A percentile compares a stretch with the other conserved stretches of the same genome.
Conservation (phyloP, 768 basidiomycete species). For the Xerocomellus chrysenteron region DNA sequence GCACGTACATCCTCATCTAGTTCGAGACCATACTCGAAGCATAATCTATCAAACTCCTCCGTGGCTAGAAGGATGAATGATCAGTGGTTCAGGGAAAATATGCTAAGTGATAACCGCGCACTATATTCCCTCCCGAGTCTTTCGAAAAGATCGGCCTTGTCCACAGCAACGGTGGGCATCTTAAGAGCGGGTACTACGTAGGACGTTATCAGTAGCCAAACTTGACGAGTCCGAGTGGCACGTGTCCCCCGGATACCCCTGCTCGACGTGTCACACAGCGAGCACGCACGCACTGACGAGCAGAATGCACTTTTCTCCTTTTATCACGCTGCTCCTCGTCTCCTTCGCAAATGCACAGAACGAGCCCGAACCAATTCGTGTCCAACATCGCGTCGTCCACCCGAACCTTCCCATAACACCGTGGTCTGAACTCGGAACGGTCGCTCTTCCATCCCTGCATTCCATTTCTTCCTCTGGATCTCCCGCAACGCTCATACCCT, state of each 20-base stretch:
- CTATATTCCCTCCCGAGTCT: slow-evolving; percentile 82
- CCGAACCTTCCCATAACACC: slow-evolving; percentile 26
- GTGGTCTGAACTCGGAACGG: slow-evolving; percentile 28
- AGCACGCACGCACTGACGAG: not conserved
- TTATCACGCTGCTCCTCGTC: slow-evolving; percentile 15
- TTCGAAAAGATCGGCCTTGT: slow-evolving; percentile 93
- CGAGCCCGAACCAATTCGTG: slow-evolving; percentile 10
- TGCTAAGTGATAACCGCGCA: slow-evolving; percentile 34
- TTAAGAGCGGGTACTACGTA: slow-evolving; percentile 1
- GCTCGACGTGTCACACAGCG: slow-evolving; percentile 3
- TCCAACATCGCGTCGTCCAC: slow-evolving; percentile 34
- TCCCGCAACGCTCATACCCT: slow-evolving; percentile 36
- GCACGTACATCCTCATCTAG: slow-evolving; percentile 91
- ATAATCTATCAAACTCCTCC: slow-evolving; percentile 91
- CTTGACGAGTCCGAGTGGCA: not conserved
- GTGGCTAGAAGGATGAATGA: slow-evolving; percentile 55
- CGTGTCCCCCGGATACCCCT: slow-evolving; percentile 23
- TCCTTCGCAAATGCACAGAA: slow-evolving; percentile 11
- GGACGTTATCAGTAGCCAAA: not conserved
- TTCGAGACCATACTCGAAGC: slow-evolving; percentile 97
- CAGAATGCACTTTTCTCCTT: slow-evolving; percentile 7
- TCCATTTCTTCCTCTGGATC: slow-evolving; percentile 38
- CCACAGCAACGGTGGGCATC: slow-evolving; percentile 95
- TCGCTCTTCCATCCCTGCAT: slow-evolving; percentile 21
- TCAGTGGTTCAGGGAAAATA: slow-evolving; percentile 10